These are phyloP conservation scores for Umbilicus rupestris DNA, from an alignment of 164 flowering plant species.

Conservation along the genomic window DNA sequence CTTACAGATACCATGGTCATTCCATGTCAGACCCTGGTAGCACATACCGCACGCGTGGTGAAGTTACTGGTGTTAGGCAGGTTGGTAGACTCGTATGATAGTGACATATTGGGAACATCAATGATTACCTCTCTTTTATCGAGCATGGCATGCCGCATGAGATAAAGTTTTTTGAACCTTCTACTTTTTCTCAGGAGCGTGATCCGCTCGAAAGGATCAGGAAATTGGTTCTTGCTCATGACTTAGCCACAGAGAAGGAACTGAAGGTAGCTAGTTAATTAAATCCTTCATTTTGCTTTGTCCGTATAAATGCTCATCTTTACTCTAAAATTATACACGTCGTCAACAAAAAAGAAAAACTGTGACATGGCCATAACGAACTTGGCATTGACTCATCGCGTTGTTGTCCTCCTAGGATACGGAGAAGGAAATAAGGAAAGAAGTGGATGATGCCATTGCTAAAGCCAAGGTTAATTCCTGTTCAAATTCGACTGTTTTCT, in stretches of 20 bases:
- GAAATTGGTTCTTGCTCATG: slow-evolving; percentile 66
- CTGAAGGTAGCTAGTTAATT: slow-evolving; percentile 56
- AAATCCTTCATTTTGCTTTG: background rate
- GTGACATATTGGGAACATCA: background rate
- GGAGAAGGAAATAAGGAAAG: slow-evolving; percentile 78
- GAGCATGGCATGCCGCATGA: background rate
- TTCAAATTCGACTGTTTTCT: background rate
- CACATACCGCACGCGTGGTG: slow-evolving; percentile 94
- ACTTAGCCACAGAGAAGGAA: slow-evolving; percentile 77
- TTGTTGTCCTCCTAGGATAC: slow-evolving; percentile 38
- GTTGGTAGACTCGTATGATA: slow-evolving; percentile 24
- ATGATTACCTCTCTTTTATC: background rate
- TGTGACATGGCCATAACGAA: background rate
- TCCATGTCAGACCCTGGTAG: slow-evolving; percentile 99
- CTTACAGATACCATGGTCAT: slow-evolving; percentile 98
- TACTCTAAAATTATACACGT: background rate
- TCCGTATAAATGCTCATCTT: background rate
- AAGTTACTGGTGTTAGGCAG: slow-evolving; percentile 88
- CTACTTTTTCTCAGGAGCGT: slow-evolving; percentile 53
- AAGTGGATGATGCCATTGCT: slow-evolving; percentile 92
- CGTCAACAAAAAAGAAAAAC: background rate
- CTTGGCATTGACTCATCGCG: background rate
- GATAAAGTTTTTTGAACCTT: background rate
- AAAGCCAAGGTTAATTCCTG: slow-evolving; percentile 60
- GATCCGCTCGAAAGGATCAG: slow-evolving; percentile 93